These are phyloP conservation scores for Cymbopogon citratus DNA, from an alignment of 176 grass and related monocot species.

Conservation along the genomic window DNA sequence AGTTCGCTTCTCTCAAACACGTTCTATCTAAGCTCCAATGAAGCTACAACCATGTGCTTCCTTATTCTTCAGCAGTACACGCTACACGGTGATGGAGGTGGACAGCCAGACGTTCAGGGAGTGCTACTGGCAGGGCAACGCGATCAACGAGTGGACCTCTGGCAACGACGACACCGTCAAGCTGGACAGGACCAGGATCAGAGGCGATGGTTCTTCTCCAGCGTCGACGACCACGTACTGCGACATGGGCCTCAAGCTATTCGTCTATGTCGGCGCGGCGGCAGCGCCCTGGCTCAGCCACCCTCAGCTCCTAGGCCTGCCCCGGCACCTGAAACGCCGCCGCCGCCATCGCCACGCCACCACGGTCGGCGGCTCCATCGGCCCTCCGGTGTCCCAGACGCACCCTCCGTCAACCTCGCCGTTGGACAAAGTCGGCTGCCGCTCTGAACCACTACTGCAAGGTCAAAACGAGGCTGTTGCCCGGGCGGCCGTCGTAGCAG, in stretches of 20 bases:
- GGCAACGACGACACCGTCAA: slow-evolving; percentile 26
- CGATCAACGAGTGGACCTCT: background rate
- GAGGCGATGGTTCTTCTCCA: slow-evolving; percentile 31
- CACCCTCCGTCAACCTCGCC: background rate
- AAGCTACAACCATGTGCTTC: no score
- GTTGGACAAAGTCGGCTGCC: background rate
- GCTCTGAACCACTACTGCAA: background rate
- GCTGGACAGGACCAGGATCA: slow-evolving; percentile 4
- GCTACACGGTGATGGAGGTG: slow-evolving; percentile 26
- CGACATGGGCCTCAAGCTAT: slow-evolving; percentile 18
- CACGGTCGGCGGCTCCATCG: background rate
- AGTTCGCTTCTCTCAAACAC: no score
- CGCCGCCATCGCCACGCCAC: background rate
- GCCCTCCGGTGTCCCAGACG: no score
- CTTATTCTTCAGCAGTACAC: no score
- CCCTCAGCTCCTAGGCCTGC: background rate
- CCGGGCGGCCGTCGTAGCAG: background rate
- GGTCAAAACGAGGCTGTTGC: background rate
- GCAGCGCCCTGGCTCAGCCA: no score
- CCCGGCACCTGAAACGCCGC: background rate
- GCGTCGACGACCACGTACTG: slow-evolving; percentile 9
- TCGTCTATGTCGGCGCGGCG: background rate
- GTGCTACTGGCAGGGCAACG: slow-evolving; percentile 14
- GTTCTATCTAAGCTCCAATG: no score
- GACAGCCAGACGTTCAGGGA: slow-evolving; percentile 3